Evolutionary conservation across 2,329 filamentous ascomycete genomes (phyloP).

Genomic region (Fonsecaea nubica): DNA sequence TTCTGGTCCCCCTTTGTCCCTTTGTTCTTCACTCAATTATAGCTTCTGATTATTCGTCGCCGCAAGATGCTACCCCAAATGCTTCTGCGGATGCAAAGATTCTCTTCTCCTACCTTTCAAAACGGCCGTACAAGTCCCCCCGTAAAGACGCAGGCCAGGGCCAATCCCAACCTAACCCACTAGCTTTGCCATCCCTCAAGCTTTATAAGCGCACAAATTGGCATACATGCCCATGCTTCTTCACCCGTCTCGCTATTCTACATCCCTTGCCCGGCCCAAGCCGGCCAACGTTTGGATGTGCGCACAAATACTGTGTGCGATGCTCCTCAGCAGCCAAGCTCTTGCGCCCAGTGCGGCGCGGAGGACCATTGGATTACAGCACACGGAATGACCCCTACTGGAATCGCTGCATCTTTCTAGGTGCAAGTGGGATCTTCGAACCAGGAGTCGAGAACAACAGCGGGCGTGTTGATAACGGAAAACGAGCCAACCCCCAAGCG

Average conservation of each 20-base stretch:
- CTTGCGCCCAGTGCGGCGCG: conserved; percentile 22
- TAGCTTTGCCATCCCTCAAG: conserved; percentile 19
- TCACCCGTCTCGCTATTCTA: conserved; percentile 22
- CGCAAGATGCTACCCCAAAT: conserved; percentile 3
- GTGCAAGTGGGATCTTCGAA: conserved; percentile 22
- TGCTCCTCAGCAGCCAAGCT: conserved; percentile 26
- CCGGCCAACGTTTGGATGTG: conserved; percentile 19
- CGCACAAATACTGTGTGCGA: conserved; percentile 16
- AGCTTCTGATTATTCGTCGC: not conserved
- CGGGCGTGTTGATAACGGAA: not conserved
- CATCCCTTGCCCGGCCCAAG: conserved; percentile 26
- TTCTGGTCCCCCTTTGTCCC: conserved; percentile 27
- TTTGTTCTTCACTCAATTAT: conserved; percentile 29
- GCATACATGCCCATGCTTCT: conserved; percentile 33
- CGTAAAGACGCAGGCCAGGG: not conserved
- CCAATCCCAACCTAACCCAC: conserved; percentile 13
- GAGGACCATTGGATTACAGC: conserved; percentile 16
- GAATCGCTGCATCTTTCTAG: conserved; percentile 24
- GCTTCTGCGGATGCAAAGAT: conserved; percentile 26
- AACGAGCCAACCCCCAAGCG: not conserved
- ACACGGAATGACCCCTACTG: conserved; percentile 20
- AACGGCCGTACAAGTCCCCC: conserved; percentile 22
- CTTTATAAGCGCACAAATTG: conserved; percentile 31
- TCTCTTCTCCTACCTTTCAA: conserved; percentile 28
- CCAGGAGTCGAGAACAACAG: not conserved